Conservation (phyloP, 2,329 filamentous ascomycete genomes). For the Graphiopsis chlorocephala region DNA sequence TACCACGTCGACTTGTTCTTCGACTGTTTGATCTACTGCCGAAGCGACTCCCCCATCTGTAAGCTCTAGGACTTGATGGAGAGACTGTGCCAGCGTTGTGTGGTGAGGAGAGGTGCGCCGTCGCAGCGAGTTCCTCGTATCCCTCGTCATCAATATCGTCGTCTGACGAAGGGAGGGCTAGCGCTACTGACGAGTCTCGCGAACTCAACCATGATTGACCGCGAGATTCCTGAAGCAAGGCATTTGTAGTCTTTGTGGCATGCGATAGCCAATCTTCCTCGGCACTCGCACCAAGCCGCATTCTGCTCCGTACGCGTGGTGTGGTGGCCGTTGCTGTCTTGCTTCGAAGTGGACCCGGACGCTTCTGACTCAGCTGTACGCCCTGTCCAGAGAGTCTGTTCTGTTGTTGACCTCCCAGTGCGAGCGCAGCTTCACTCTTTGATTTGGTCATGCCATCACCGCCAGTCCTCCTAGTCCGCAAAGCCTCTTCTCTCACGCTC, state of each 20-base stretch:
- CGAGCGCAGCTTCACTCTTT: constrained; percentile 45
- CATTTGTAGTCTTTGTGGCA: constrained; percentile 55
- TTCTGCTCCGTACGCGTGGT: constrained; percentile 11
- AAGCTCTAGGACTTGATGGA: neutral
- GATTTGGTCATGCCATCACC: constrained; percentile 40
- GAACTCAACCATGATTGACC: constrained; percentile 61
- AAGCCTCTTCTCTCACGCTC: constrained; percentile 1
- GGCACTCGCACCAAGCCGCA: constrained; percentile 10
- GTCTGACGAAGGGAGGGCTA: constrained; percentile 36
- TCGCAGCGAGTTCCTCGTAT: constrained; percentile 36
- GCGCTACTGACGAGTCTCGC: constrained; percentile 54
- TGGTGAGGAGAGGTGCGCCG: constrained; percentile 18
- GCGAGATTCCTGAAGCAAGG: constrained; percentile 58
- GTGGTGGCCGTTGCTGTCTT: constrained; percentile 22
- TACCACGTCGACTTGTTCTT: constrained; percentile 40
- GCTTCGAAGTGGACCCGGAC: constrained; percentile 27
- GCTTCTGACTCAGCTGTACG: constrained; percentile 20
- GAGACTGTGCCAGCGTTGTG: neutral
- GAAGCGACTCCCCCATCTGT: constrained; percentile 32
- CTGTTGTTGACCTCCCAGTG: constrained; percentile 6
- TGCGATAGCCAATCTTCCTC: constrained; percentile 60
- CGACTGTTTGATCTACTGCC: constrained; percentile 39
- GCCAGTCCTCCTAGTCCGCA: neutral
- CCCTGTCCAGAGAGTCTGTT: constrained; percentile 21
- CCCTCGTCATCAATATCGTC: constrained; percentile 35